Evolutionary conservation across 1,284 basidiomycete species (phyloP), one percentile per base, ranked within the genome.

Genomic region (Ceratobasidium theobromae): DNA sequence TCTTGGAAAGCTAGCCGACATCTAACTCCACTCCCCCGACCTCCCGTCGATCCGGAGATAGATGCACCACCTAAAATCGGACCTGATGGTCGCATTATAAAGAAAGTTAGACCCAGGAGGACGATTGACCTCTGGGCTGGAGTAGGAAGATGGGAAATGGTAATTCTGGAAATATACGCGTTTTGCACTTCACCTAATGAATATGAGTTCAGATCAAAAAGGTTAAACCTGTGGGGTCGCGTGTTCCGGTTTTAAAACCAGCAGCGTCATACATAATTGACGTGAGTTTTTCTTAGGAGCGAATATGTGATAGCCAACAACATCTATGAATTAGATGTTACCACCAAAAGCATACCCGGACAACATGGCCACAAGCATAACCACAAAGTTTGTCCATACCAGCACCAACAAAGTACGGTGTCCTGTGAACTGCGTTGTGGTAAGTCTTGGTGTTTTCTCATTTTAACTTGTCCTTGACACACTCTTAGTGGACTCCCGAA

Each of bases 381-480:
- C 94, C 73, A 95, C 94, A 46, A 94, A 95, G 74, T 97, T 98
- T 72, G 91, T 98, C 11, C 97, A 99, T 76, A 98, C 95, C 0
- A 96, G 94, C 4, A 98, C 95, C 53, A 99, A 99, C 82, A 99
- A 99, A 79, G 94, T 98, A 71, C 84, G 95, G 60, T 97, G 93
- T 79, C 95, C 96, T 0, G 95, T 98, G 53, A 96, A 98, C 71
- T 89, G 95, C 32, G 95, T 98, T 25, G 86, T 87, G 72, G 93
- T 94, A 71, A 72, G 89, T 83, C 12, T 23, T 27, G n/a, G 25
- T 12, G 2, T 21, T 25, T 30, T 40, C 9, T 27, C 40, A 53
- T 45, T 33, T 12, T 67, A 57, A 45, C 41, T 25, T 18, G 4
- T 35, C 53, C 53, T 67, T 35, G 58, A 52, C 68, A 60, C 46